Percentiles rank a stretch among this genome's conserved stretches.
These are phyloP conservation scores for Tulasnella sp. DNA, from an alignment of 768 basidiomycete species.

Conservation along the genomic window DNA sequence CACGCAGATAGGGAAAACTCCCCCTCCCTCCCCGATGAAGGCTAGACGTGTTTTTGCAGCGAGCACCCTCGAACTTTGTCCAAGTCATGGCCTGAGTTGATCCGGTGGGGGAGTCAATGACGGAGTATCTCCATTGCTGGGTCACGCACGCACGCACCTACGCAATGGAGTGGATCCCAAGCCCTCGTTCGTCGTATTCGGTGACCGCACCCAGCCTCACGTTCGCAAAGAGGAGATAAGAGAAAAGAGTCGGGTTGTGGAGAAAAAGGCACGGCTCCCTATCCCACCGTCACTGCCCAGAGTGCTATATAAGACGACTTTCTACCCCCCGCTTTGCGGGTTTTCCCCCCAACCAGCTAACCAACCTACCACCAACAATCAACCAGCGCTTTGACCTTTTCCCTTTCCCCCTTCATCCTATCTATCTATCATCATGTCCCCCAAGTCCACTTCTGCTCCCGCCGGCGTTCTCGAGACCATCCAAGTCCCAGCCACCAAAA, in stretches of 20 bases:
- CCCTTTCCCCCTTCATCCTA: neutral
- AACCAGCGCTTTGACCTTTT: neutral
- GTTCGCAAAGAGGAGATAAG: constrained; percentile 11
- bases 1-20: constrained; percentile 15
- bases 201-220: neutral
- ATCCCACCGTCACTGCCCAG: constrained; percentile 3
- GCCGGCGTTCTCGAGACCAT: constrained; percentile 20
- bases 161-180: neutral
- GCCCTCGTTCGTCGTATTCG: constrained; percentile 5
- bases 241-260: neutral
- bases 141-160: neutral
- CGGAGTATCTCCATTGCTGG: constrained; percentile 1
- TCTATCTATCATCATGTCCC: constrained; percentile 4
- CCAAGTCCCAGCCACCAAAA: constrained; percentile 15
- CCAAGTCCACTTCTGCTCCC: constrained; percentile 15
- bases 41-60: neutral
- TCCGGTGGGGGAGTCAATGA: constrained; percentile 14
- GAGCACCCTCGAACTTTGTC: neutral
- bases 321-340: neutral
- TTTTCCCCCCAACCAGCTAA: neutral
- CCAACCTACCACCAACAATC: neutral
- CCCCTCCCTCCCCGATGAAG: neutral
- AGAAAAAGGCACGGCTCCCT: neutral
- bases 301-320: constrained; percentile 13
- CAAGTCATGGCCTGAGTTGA: constrained; percentile 2